Conservation (phyloP, 345 rosid genomes). For the Lepidium didymum region DNA sequence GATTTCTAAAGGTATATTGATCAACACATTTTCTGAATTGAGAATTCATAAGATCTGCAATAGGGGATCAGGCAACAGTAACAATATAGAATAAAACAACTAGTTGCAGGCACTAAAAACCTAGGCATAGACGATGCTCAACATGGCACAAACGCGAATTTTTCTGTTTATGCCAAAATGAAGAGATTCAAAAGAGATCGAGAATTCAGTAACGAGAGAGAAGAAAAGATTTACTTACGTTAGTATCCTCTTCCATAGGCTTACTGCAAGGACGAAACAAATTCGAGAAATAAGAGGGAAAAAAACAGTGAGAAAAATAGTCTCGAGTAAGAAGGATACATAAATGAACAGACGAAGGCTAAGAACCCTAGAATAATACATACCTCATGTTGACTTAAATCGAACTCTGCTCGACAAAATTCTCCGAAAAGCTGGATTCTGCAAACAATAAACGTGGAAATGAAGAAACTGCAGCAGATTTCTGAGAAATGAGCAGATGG, state of each 20-base stretch:
- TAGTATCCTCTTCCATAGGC: slow-evolving; percentile 68
- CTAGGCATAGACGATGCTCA: background rate
- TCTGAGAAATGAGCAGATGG: slow-evolving; percentile 9
- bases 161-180: too few species aligned
- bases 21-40: background rate
- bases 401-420: slow-evolving; percentile 12
- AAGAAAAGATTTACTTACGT: slow-evolving; percentile 24
- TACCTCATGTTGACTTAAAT: slow-evolving; percentile 38
- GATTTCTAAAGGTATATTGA: background rate
- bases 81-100: background rate
- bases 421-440: slow-evolving; percentile 5
- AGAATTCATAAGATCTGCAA: background rate
- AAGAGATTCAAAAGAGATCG: background rate
- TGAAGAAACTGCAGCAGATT: background rate
- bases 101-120: background rate
- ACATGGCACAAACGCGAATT: background rate
- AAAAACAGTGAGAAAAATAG: background rate
- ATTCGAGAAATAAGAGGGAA: too few species aligned
- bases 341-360: background rate
- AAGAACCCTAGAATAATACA: background rate
- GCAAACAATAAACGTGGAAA: background rate
- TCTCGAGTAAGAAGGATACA: background rate
- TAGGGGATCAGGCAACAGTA: background rate
- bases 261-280: slow-evolving; percentile 32
- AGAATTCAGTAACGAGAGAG: slow-evolving; percentile 2